Evolutionary conservation across 768 basidiomycete species (phyloP).

Genomic region (Mycena venus): DNA sequence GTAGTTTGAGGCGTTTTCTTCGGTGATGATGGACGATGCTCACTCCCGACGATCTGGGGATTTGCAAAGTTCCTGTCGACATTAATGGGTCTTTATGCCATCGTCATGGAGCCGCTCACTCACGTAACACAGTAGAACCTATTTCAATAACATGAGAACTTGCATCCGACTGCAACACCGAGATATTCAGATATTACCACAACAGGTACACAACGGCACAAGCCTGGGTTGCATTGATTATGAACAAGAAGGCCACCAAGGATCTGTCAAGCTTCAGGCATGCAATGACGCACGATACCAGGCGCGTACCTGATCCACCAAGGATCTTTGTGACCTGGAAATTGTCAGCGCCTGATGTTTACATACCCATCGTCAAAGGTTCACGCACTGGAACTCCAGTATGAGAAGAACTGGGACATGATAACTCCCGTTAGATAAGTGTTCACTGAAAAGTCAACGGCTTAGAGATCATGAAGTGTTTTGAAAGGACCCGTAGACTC

Average conservation of each 20-base stretch:
- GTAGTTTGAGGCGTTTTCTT: background rate
- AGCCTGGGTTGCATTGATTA: background rate
- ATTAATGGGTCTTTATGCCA: background rate
- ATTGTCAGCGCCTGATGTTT: background rate
- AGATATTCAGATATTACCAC: background rate
- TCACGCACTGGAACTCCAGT: constrained; percentile 14
- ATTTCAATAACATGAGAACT: background rate
- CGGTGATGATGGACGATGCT: background rate
- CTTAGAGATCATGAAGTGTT: background rate
- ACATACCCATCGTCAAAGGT: background rate
- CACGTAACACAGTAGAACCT: constrained; percentile 4
- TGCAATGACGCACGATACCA: background rate
- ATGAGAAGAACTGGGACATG: constrained; percentile 13
- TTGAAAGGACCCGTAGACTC: background rate
- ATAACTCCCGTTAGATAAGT: background rate
- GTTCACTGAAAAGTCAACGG: background rate
- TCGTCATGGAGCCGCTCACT: background rate
- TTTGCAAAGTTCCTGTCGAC: background rate
- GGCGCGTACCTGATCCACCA: background rate
- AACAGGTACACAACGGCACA: background rate
- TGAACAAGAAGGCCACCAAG: background rate
- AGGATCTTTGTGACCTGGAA: background rate
- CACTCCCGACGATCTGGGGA: background rate
- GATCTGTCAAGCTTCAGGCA: background rate
- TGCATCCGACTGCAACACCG: background rate